Evolutionary conservation across 2,329 filamentous ascomycete species (phyloP).

Genomic region (Hymenoscyphus linearis): DNA sequence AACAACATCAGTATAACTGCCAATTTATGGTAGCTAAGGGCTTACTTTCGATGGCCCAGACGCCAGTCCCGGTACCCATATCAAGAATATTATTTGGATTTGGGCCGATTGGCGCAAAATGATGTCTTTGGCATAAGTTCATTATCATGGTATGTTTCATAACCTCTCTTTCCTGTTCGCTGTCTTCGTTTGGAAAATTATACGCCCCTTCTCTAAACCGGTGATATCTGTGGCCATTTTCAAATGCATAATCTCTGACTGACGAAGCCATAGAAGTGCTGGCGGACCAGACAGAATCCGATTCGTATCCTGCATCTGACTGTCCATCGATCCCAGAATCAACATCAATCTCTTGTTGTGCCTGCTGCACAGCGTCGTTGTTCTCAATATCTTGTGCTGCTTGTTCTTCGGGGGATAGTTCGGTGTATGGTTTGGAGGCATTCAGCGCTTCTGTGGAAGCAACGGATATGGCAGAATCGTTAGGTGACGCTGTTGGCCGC

Average conservation of each 20-base stretch:
- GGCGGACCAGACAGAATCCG: conserved; percentile 20
- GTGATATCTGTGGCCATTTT: conserved; percentile 57
- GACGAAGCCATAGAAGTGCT: conserved; percentile 28
- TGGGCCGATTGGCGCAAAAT: conserved; percentile 46
- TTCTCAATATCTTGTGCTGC: conserved; percentile 20
- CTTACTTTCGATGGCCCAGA: conserved; percentile 51
- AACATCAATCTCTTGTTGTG: conserved; percentile 27
- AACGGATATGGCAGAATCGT: conserved; percentile 22
- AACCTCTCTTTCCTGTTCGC: conserved; percentile 53
- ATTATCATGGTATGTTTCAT: conserved; percentile 38
- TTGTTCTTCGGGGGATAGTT: conserved; percentile 15
- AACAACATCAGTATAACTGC: background rate
- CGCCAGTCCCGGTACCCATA: conserved; percentile 53
- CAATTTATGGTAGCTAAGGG: background rate
- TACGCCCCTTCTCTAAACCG: conserved; percentile 49
- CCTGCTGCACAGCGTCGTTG: conserved; percentile 21
- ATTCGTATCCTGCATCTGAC: conserved; percentile 29
- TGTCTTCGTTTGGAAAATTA: conserved; percentile 55
- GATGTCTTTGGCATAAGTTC: conserved; percentile 32
- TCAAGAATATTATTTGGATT: conserved; percentile 48
- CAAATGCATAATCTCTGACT: conserved; percentile 44
- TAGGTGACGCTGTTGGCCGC: background rate
- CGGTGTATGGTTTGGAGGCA: conserved; percentile 2
- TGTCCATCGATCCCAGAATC: conserved; percentile 17
- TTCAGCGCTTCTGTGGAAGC: conserved; percentile 1